Base-by-base conservation (phyloP, 2,329 filamentous ascomycete species). In the Conoideocrella luteorostrata region DNA sequence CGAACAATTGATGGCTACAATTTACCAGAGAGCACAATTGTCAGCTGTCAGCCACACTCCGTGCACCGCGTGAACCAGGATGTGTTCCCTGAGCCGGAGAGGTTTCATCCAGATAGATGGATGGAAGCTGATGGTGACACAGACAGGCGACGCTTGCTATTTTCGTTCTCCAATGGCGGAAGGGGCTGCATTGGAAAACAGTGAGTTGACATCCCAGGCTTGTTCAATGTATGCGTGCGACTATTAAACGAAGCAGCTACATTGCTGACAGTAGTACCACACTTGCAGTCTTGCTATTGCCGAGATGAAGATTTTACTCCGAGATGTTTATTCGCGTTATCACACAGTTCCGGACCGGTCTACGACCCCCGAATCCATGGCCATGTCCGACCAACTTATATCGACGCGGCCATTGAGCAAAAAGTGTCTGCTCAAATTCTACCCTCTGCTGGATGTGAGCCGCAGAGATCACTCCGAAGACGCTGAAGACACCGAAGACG, bases 41-140 rank as follows among this genome's bases (percentile, higher is more conserved):
- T 81, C 40, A 80, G 78, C 56, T 74, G 72, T 49, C 79, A 83
- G 59, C 73, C 79, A 1, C 78, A 73, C 54, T 81, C 78, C 10
- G 67, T 80, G 26, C 77, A 83, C 50, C 71, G 74, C 17, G 66
- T 79, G 44, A 75, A 83, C 50, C 59, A 65, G 10, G 72, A 81
- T 44, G 83, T 88, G 2, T 97, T 94, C 59, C 80, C 84, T 1
- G 75, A 89, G 34, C 85, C 89, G 0, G 85, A 95, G 47, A 65
- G 62, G 5, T 96, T 90, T 57, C 72, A 82, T 40, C 90, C 90
- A 0, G 86, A 91, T 45, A 76, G 91, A 52, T 96, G 90, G 90
- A 77, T 95, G 50, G 79, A 75, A 13, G 72, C 75, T 7, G 75
- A 82, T 36, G 88, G 86, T 2, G 87, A 91, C 53, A 74, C 84